A percentile compares a stretch with the other conserved stretches of the same genome.
Evolutionary conservation across 805 yeast genomes (phyloP).

Genomic region (Pichia phayaonensis): DNA sequence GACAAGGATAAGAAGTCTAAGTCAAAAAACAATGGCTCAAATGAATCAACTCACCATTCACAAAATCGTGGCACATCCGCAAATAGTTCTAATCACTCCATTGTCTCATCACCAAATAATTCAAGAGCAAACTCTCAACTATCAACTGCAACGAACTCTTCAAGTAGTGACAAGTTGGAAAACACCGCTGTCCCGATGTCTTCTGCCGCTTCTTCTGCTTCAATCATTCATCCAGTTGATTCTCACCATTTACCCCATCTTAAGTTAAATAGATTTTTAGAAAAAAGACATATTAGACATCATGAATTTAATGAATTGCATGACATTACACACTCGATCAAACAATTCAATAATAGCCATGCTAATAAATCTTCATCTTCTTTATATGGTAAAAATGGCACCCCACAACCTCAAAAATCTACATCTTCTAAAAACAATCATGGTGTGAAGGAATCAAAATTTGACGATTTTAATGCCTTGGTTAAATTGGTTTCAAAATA

Average conservation of each 20-base stretch:
- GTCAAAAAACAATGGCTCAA: neutral
- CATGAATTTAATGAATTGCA: neutral
- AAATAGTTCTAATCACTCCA: neutral
- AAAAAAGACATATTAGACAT: conserved; percentile 9
- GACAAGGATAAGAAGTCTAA: conserved; percentile 1
- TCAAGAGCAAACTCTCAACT: neutral
- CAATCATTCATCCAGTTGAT: conserved; percentile 10
- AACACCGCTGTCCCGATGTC: neutral
- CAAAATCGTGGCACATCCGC: neutral
- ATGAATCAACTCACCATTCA: neutral
- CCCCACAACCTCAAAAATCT: neutral
- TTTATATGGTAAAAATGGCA: neutral
- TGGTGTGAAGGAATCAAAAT: conserved; percentile 4
- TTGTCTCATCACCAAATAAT: neutral
- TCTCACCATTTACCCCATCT: conserved; percentile 11
- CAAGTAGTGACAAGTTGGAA: neutral
- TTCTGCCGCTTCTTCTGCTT: conserved; percentile 1
- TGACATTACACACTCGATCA: neutral
- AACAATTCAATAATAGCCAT: neutral
- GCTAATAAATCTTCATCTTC: neutral
- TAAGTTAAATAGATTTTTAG: conserved; percentile 13
- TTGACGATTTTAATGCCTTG: conserved; percentile 11
- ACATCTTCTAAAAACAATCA: neutral
- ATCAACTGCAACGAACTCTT: neutral
- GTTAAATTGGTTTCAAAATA: conserved; percentile 9